Conservation (phyloP, 164 flowering plant genomes). For the Hamamelis virginiana region DNA sequence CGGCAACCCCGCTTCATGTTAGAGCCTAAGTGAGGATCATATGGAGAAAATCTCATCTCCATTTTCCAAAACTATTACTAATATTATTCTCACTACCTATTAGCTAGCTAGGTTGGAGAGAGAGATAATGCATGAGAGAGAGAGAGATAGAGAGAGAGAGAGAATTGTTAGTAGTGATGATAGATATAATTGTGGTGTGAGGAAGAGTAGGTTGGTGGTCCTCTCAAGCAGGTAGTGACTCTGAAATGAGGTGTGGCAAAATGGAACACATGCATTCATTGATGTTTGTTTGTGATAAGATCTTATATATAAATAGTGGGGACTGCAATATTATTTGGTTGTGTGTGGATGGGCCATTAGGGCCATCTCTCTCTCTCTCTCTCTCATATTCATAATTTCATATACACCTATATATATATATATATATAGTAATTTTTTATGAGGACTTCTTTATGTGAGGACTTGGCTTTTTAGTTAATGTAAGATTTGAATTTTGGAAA, state of each 20-base stretch:
- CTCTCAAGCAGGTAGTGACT: too few relatives aligned
- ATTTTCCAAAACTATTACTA: constrained; percentile 1
- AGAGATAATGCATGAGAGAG: too few relatives aligned
- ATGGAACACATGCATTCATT: background rate
- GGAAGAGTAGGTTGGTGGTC: constrained; percentile 1
- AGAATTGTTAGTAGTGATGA: background rate
- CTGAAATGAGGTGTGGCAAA: too few relatives aligned
- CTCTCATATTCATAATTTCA: too few relatives aligned
- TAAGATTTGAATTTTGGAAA: too few relatives aligned
- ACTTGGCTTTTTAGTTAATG: too few relatives aligned
- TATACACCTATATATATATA: too few relatives aligned
- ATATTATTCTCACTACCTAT: too few relatives aligned
- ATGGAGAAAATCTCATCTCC: constrained; percentile 13
- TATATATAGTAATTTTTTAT: too few relatives aligned
- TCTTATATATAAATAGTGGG: background rate
- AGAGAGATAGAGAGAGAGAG: constrained; percentile 1
- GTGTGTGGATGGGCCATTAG: background rate
- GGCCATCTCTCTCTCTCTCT: background rate
- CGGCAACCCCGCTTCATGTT: background rate
- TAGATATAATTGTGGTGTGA: constrained; percentile 6
- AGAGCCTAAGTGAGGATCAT: background rate
- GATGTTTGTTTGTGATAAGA: background rate
- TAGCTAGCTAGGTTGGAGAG: background rate
- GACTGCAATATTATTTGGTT: background rate
- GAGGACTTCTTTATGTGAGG: too few relatives aligned